Conservation (phyloP, 345 rosid genomes). For the Hibiscus syriacus region DNA sequence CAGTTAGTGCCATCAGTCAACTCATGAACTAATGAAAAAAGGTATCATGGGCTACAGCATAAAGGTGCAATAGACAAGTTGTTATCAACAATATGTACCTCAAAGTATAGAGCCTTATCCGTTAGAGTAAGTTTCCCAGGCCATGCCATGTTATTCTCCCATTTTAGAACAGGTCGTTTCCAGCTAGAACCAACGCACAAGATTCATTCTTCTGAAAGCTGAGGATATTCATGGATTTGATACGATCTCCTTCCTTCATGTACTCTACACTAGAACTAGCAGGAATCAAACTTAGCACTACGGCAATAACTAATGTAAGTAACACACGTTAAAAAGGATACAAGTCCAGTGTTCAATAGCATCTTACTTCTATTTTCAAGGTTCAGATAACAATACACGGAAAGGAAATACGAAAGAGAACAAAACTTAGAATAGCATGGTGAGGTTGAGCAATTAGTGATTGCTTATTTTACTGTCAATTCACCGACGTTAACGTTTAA, state of each 20-base stretch:
- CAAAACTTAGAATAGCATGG: neutral
- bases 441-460: neutral
- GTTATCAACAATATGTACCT: slow-evolving; percentile 40
- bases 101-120: slow-evolving; percentile 83
- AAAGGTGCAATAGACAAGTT: neutral
- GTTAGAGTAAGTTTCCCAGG: slow-evolving; percentile 87
- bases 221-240: slow-evolving; percentile 42
- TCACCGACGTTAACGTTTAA: neutral
- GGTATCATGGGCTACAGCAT: neutral
- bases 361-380: neutral
- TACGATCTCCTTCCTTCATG: slow-evolving; percentile 72
- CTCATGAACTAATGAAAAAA: neutral
- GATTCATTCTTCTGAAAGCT: slow-evolving; percentile 54
- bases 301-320: neutral
- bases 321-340: neutral
- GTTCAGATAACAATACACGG: neutral
- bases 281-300: slow-evolving; percentile 26
- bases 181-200: slow-evolving; percentile 75
- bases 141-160: slow-evolving; percentile 95
- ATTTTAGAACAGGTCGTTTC: slow-evolving; percentile 86
- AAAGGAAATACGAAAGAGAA: neutral
- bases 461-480: neutral
- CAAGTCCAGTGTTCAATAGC: neutral
- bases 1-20: neutral
- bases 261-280: slow-evolving; percentile 56